Conservation (phyloP, 2,329 filamentous ascomycete species). For the Penicillium capsulatum region DNA sequence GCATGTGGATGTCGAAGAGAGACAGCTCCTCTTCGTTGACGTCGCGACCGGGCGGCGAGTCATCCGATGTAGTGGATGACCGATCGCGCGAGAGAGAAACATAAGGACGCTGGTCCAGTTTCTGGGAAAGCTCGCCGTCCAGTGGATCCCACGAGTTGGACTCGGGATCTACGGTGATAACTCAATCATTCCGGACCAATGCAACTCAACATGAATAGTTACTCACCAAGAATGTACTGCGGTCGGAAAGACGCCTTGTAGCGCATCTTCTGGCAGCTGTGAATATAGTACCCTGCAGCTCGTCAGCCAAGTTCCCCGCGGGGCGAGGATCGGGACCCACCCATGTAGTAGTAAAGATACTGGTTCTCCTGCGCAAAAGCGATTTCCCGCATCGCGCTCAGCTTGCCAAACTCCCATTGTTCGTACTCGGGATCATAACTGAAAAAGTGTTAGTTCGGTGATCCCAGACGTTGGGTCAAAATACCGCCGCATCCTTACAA, state of each 20-base stretch:
- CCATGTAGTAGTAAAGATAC: slow-evolving; percentile 64
- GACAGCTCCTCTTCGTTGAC: slow-evolving; percentile 42
- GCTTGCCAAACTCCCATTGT: slow-evolving; percentile 59
- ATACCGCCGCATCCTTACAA: slow-evolving; percentile 43
- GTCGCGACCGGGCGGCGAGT: slow-evolving; percentile 12
- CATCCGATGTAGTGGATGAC: slow-evolving; percentile 11
- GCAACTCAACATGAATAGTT: background rate
- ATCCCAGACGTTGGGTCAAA: too few species aligned
- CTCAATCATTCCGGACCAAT: background rate
- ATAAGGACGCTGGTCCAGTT: slow-evolving; percentile 43
- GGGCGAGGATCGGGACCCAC: slow-evolving; percentile 26
- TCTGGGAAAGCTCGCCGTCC: slow-evolving; percentile 39
- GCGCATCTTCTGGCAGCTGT: slow-evolving; percentile 51
- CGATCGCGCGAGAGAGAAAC: slow-evolving; percentile 44
- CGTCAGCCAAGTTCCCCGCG: background rate
- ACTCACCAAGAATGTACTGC: slow-evolving; percentile 47
- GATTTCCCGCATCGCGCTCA: slow-evolving; percentile 59
- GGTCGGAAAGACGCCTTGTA: slow-evolving; percentile 48
- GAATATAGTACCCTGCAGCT: slow-evolving; percentile 58
- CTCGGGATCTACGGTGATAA: slow-evolving; percentile 41
- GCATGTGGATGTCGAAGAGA: slow-evolving; percentile 46
- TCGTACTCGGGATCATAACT: slow-evolving; percentile 59
- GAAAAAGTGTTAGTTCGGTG: too few species aligned
- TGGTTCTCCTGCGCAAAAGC: slow-evolving; percentile 51
- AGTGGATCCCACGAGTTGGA: slow-evolving; percentile 44